These are phyloP conservation scores for Eucalyptus coolabah DNA, from an alignment of 345 rosid genomes.

Conservation along the genomic window DNA sequence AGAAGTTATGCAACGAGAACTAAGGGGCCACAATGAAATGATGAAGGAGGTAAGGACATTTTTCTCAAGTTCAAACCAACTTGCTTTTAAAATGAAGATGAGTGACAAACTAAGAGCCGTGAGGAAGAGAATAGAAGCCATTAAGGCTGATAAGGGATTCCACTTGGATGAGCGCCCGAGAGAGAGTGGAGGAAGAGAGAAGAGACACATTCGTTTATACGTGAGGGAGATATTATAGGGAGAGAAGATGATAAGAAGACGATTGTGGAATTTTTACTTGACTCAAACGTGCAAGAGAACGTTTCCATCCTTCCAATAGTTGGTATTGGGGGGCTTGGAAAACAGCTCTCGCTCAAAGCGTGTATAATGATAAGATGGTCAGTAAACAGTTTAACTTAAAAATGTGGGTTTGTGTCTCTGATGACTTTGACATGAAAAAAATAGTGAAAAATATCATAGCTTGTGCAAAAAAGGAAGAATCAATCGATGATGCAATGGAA, in stretches of 20 bases:
- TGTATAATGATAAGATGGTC: accelerated
- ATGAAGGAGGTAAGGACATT: too few relatives aligned
- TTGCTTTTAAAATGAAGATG: too few relatives aligned
- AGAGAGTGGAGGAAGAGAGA: too few relatives aligned
- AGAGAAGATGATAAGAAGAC: not conserved
- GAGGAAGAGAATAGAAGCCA: too few relatives aligned
- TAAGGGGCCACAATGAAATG: too few relatives aligned
- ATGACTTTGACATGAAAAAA: accelerated
- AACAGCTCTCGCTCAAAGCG: accelerated
- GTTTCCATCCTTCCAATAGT: not conserved
- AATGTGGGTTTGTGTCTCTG: accelerated
- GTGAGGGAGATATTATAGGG: not conserved
- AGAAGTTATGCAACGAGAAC: too few relatives aligned
- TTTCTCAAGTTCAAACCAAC: too few relatives aligned
- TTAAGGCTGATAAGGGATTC: accelerated
- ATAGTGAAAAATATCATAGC: accelerated
- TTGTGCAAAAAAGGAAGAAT: too few relatives aligned
- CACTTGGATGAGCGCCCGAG: accelerated
- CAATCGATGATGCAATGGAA: accelerated
- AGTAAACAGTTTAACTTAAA: accelerated
- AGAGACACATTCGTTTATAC: not conserved
- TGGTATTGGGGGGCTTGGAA: not conserved
- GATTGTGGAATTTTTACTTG: accelerated
- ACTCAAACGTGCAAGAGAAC: accelerated
- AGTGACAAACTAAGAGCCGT: accelerated